A percentile compares a stretch with the other conserved stretches of the same genome.
phyloP scores from a whole-genome alignment of 495 filamentous ascomycete species.

The Talaromyces stipitatus region DNA sequence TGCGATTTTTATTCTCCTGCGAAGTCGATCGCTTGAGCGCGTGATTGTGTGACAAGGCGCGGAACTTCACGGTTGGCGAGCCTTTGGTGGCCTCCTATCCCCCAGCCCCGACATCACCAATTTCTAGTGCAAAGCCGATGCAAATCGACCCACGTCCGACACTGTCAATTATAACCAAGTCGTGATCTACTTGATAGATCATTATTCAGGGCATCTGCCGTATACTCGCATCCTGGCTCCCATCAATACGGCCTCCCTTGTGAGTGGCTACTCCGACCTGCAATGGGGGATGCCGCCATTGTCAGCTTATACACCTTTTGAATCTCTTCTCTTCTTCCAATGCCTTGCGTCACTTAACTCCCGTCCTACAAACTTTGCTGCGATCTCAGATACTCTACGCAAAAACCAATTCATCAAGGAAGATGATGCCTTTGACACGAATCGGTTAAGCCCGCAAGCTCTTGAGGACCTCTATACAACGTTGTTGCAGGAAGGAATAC shows the following conservation, averaged over 20 bases:
- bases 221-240: conserved; percentile 34
- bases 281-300: conserved; percentile 49
- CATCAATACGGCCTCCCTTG: conserved; percentile 26
- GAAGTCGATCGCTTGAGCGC: background rate
- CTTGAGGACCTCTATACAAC: conserved; percentile 70
- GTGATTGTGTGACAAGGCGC: background rate
- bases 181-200: background rate
- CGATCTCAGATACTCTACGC: conserved; percentile 66
- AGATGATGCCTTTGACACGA: conserved; percentile 59
- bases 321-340: conserved; percentile 84
- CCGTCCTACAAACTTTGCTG: conserved; percentile 55
- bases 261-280: conserved; percentile 37
- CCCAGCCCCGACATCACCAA: background rate
- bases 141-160: background rate
- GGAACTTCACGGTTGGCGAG: background rate
- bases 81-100: background rate
- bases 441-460: conserved; percentile 68
- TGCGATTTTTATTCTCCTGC: background rate
- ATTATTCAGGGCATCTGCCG: too few relatives aligned
- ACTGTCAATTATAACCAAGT: background rate
- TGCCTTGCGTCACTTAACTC: conserved; percentile 62
- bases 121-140: background rate
- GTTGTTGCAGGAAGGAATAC: conserved; percentile 66
- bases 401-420: conserved; percentile 61
- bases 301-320: conserved; percentile 73